phyloP scores from a whole-genome alignment of 2,329 filamentous ascomycete genomes.

The Alternaria infectoria region DNA sequence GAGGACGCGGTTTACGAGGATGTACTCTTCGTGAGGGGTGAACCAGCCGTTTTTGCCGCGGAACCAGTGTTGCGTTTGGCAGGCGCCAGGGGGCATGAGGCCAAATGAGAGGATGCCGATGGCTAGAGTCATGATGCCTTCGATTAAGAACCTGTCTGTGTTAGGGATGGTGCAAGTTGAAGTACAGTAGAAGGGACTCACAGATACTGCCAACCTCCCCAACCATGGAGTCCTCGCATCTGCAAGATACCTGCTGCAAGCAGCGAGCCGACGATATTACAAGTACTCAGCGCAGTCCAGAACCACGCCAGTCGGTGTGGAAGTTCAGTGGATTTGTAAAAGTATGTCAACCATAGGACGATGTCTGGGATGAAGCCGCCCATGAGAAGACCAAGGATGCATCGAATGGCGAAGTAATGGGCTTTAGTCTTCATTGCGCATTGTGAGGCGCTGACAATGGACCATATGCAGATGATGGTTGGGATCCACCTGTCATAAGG shows the following conservation, averaged over 20 bases:
- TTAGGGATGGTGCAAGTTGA: conserved; percentile 36
- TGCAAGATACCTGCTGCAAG: conserved; percentile 51
- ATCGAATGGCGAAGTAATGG: conserved; percentile 48
- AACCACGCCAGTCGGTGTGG: conserved; percentile 52
- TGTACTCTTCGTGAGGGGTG: conserved; percentile 63
- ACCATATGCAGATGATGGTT: conserved; percentile 46
- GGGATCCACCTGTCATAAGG: conserved; percentile 41
- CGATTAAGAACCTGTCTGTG: conserved; percentile 59
- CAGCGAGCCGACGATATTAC: conserved; percentile 47
- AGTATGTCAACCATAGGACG: conserved; percentile 52
- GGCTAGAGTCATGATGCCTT: conserved; percentile 60
- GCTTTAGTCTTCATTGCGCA: conserved; percentile 41
- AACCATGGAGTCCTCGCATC: conserved; percentile 51
- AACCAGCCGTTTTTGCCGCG: conserved; percentile 67
- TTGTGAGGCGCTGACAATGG: conserved; percentile 46
- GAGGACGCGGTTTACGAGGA: conserved; percentile 67
- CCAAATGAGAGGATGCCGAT: conserved; percentile 62
- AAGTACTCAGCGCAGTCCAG: conserved; percentile 49
- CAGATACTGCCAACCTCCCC: conserved; percentile 51
- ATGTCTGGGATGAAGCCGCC: conserved; percentile 44
- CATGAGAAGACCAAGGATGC: conserved; percentile 51
- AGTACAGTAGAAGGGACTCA: neutral
- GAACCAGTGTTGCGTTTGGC: conserved; percentile 63
- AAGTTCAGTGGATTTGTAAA: conserved; percentile 50
- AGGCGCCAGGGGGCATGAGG: conserved; percentile 59